These are phyloP conservation scores for Fusarium sp. DNA, from an alignment of 2,329 filamentous ascomycete genomes.

Conservation along the genomic window DNA sequence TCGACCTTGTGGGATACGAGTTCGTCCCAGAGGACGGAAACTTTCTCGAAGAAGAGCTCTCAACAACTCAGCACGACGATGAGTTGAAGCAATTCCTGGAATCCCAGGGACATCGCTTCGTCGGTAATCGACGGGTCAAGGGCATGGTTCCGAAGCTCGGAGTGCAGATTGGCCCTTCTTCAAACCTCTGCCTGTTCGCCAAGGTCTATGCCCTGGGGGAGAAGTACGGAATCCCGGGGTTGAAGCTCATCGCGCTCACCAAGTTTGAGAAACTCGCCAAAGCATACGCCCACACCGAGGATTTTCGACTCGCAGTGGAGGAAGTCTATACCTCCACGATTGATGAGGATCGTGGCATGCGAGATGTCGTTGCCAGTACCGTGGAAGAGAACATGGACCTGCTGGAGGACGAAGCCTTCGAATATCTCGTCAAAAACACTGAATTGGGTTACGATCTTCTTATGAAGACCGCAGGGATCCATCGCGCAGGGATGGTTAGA, in stretches of 20 bases:
- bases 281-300: not conserved
- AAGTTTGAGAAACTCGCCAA: not conserved
- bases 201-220: constrained; percentile 1
- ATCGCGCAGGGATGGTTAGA: no score
- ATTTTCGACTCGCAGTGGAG: not conserved
- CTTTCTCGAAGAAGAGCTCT: not conserved
- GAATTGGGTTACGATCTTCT: not conserved
- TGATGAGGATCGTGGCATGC: not conserved
- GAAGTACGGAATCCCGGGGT: not conserved
- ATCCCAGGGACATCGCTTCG: fast-evolving
- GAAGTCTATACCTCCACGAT: constrained; percentile 5
- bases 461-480: not conserved
- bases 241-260: not conserved
- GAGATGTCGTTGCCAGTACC: not conserved
- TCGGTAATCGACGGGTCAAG: fast-evolving
- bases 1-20: not conserved
- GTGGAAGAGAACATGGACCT: fast-evolving
- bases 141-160: not conserved
- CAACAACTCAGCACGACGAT: not conserved
- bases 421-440: not conserved
- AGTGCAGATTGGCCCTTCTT: not conserved
- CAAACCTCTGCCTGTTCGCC: not conserved
- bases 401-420: fast-evolving
- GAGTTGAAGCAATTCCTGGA: fast-evolving
- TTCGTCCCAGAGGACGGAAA: not conserved